A percentile compares a stretch with the other conserved stretches of the same genome.
These are phyloP conservation scores for Aegilops longissima DNA, from an alignment of 176 grass and related monocot genomes.

Conservation along the genomic window DNA sequence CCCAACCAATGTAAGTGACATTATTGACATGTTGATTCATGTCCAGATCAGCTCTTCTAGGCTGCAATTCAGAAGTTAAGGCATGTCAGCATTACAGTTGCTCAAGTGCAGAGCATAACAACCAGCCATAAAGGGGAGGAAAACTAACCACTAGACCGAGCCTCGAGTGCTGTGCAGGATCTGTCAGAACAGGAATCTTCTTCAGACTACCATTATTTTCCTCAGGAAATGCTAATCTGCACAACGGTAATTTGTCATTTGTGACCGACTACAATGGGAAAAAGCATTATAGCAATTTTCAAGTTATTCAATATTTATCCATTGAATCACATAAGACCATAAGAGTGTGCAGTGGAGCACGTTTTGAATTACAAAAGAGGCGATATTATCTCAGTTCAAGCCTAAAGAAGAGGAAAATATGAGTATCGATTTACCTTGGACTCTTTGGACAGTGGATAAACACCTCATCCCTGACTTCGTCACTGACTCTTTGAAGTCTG, in stretches of 20 bases:
- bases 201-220: slow-evolving; percentile 93
- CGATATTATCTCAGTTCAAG: background rate
- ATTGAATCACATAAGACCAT: slow-evolving; percentile 7
- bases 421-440: slow-evolving; percentile 57
- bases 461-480: slow-evolving; percentile 96
- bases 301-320: background rate
- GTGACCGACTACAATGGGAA: background rate
- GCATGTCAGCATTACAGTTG: slow-evolving; percentile 3
- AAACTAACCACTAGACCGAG: slow-evolving; percentile 82
- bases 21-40: slow-evolving; percentile 99
- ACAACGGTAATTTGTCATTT: background rate
- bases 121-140: slow-evolving; percentile 6
- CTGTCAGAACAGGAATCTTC: slow-evolving; percentile 86
- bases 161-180: slow-evolving; percentile 77
- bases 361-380: background rate
- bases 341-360: background rate
- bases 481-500: slow-evolving; percentile 95
- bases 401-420: background rate
- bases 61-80: slow-evolving; percentile 51
- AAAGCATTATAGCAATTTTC: background rate
- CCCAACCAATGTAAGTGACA: slow-evolving; percentile 99
- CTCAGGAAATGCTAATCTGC: slow-evolving; percentile 93
- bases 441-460: slow-evolving; percentile 88
- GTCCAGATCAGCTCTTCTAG: slow-evolving; percentile 97
- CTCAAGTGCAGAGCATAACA: slow-evolving; percentile 13